Base-by-base conservation (phyloP, 331 rosid genomes). In the Quercus tomentella region DNA sequence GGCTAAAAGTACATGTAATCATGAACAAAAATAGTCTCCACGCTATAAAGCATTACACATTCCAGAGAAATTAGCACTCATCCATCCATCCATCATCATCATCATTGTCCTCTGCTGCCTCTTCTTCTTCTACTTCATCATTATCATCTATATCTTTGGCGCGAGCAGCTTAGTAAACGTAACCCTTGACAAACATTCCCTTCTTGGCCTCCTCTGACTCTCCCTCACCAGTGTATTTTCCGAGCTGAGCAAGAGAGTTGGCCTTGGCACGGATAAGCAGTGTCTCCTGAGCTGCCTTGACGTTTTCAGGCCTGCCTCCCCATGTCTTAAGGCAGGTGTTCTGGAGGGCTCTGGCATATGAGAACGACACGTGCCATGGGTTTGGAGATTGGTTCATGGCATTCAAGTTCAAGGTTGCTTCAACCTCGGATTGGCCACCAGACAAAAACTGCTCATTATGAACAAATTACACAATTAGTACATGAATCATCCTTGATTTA, bases 331-430 rank as follows among this genome's bases (percentile, higher is more conserved):
- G 78, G 85, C 86, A 72, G 2, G 98, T 95, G 91, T 95, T 95
- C 86, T 95, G 99, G 73, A 95, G 98, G 35, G 99, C 99, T 87
- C 99, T 91, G 26, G 98, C 99, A 25, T 91, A 95, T 33, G 99
- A 95, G 94, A 95, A 95, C 0, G 99, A 93, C 87, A 95, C 98
- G 8, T 93, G 99, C 99, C 99, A 95, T 51, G 98, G 99, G 92
- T 91, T 87, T 65, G 95, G 72, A 41, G 86, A 81, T 82, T 91
- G 91, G 95, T 91, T 91, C 89, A 91, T 91, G 16, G 98, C 97
- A 26, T 95, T 95, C 90, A 95, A 83, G 94, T 95, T 95, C 71
- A 91, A 80, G 65, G 99, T 95, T 76, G 99, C 98, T 74, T 95
- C 99, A 66, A 95, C 90, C 88, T 95, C 99, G 77, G 99, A 95